Evolutionary conservation across 2,329 filamentous ascomycete species (phyloP).

Genomic region (Sporothrix phasma): DNA sequence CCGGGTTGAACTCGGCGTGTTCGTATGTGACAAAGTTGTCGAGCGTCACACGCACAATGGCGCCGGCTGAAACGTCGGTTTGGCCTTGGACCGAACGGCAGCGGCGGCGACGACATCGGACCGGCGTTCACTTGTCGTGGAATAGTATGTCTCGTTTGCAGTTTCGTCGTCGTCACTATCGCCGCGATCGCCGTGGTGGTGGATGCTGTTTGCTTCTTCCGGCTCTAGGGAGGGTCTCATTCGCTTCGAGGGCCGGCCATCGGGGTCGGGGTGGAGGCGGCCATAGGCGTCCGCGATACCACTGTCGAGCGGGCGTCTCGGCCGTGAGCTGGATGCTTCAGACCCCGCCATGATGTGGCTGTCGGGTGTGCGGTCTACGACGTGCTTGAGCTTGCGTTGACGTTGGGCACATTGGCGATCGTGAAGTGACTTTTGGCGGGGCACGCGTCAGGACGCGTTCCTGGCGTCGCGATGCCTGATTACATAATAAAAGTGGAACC

Average conservation of each 20-base stretch:
- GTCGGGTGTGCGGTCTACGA: conserved; percentile 23
- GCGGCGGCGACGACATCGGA: conserved; percentile 19
- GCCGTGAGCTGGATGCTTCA: conserved; percentile 28
- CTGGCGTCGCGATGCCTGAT: neutral
- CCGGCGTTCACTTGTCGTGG: conserved; percentile 20
- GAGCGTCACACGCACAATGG: conserved; percentile 79
- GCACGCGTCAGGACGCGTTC: conserved; percentile 13
- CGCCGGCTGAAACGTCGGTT: conserved; percentile 52
- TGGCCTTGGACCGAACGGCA: conserved; percentile 4
- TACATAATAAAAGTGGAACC: neutral
- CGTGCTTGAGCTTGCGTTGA: neutral
- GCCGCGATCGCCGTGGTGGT: conserved; percentile 8
- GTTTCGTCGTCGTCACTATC: conserved; percentile 18
- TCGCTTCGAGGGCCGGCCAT: conserved; percentile 28
- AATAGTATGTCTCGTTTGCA: conserved; percentile 19
- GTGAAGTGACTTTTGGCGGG: conserved; percentile 9
- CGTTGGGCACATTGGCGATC: neutral
- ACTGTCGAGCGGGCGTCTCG: conserved; percentile 34
- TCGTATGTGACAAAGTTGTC: conserved; percentile 93
- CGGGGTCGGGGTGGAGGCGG: conserved; percentile 17
- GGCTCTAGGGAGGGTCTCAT: conserved; percentile 23
- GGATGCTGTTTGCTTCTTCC: conserved; percentile 15
- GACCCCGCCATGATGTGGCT: conserved; percentile 34
- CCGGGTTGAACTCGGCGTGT: conserved; percentile 79
- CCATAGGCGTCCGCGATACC: conserved; percentile 26